Conservation (phyloP, 1,284 basidiomycete genomes). For the Stygiomarasmius scandens region DNA sequence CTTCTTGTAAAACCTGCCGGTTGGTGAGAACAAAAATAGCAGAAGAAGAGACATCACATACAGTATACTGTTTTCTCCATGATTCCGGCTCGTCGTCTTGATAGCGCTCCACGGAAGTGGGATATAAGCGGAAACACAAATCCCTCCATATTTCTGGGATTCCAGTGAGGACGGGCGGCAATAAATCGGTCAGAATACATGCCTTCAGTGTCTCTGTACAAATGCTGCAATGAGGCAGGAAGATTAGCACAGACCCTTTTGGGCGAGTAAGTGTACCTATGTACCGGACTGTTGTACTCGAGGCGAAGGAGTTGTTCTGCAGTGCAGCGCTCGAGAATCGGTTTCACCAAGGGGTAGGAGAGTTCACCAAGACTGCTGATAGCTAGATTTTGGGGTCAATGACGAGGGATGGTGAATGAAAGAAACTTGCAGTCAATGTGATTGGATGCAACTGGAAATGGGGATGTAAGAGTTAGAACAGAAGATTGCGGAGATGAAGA, state of each 20-base stretch:
- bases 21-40: constrained; percentile 1
- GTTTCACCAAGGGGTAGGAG: constrained; percentile 63
- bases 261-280: constrained; percentile 30
- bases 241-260: constrained; percentile 15
- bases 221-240: constrained; percentile 42
- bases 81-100: constrained; percentile 50
- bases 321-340: constrained; percentile 71
- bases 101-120: constrained; percentile 51
- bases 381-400: constrained; percentile 34
- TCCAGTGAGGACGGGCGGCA: constrained; percentile 13
- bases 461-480: constrained; percentile 3
- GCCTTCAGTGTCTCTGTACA: constrained; percentile 63
- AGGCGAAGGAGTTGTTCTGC: constrained; percentile 68
- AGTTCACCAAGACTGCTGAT: constrained; percentile 62
- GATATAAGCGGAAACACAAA: constrained; percentile 62
- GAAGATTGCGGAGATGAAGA: constrained; percentile 10
- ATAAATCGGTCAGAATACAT: constrained; percentile 21
- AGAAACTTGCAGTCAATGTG: constrained; percentile 55
- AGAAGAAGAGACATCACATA: constrained; percentile 35
- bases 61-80: constrained; percentile 73
- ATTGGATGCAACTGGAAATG: constrained; percentile 47
- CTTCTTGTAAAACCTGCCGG: constrained; percentile 52
- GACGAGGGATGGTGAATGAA: background rate
- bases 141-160: constrained; percentile 69
- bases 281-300: constrained; percentile 69